Base-by-base conservation (phyloP, 1,284 basidiomycete species). In the Pascua sp. region DNA sequence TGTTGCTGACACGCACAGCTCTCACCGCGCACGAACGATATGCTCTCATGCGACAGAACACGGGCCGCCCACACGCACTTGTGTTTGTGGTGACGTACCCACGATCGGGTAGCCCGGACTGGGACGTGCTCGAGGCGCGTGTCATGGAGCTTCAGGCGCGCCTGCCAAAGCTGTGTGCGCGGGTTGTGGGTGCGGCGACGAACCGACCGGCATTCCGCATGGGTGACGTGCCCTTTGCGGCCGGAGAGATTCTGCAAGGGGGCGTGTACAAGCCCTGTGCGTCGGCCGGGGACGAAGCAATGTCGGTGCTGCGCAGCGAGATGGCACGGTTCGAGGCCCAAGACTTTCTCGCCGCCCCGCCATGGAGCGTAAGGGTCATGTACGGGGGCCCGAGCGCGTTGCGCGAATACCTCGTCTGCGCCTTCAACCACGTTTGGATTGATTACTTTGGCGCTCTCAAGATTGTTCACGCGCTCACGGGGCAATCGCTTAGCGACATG, bases 21-120 rank as follows among this genome's bases (percentile, higher is more conserved):
- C 66, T 67, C 24, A 61, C 66, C 16, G 51, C 61, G 32, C 66
- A 67, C 48, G 69, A 72, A 46, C 65, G 67, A 16, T 70, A 59
- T 60, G 59, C 59, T 42, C 59, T 69, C 16, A 57, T 61, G 18
- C 64, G 70, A 13, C 62, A 66, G 12, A 66, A 66, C 53, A 51
- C 55, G 1, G 67, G 66, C 5, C 63, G 59, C 15, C 61, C 66
- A 10, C 60, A 62, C 15, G 44, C 61, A 12, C 60, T 69, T 41
- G 49, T 62, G 12, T 50, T 63, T 17, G 49, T 68, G 32, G 53
- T 65, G 5, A 49, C 59, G 4, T 72, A 69, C 50, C 24, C 24
- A 32, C 24, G 24, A 3, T 32, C 24, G 24, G 24, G 24, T 7
- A 32, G 24, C 7, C 24, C 24, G 7, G 24, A 32, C 24, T 32